Evolutionary conservation across 352 stramenopile genomes (phyloP).

Genomic region (Phytophthora brassicae): DNA sequence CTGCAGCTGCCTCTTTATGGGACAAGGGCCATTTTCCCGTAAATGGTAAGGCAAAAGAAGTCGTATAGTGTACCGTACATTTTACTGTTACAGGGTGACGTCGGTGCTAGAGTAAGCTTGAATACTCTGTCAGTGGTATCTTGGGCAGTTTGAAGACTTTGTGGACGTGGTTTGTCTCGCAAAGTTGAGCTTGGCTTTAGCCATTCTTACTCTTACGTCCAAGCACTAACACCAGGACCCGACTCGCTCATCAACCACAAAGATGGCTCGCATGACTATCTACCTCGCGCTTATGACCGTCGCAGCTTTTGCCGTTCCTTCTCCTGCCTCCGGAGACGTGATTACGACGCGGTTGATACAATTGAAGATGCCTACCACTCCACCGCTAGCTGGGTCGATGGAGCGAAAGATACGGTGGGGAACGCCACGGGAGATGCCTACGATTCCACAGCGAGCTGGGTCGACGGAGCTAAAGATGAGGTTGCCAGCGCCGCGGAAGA

Average conservation of each 20-base stretch:
- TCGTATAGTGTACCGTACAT: no score
- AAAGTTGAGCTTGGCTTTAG: neutral
- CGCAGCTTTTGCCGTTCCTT: neutral
- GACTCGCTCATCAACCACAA: neutral
- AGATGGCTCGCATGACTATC: conserved; percentile 18
- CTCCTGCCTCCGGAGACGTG: conserved; percentile 11
- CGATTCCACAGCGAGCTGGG: conserved; percentile 18
- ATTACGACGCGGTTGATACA: conserved; percentile 28
- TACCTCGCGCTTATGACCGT: conserved; percentile 12
- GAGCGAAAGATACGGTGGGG: conserved; percentile 17
- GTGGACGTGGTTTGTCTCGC: no score
- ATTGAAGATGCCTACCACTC: conserved; percentile 24
- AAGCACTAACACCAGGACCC: conserved; percentile 1
- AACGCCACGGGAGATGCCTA: conserved; percentile 17
- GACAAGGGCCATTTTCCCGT: no score
- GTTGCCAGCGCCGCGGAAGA: conserved; percentile 10
- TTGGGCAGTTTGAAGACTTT: no score
- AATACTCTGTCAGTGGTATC: conserved; percentile 1
- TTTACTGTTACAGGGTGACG: no score
- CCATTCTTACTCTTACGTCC: conserved; percentile 19
- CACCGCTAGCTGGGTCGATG: conserved; percentile 24
- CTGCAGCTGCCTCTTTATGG: no score
- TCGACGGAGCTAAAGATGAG: conserved; percentile 9
- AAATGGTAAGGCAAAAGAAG: no score
- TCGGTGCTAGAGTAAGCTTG: conserved; percentile 7